Evolutionary conservation across 2,329 filamentous ascomycete genomes (phyloP), one percentile per base, ranked within the genome.

Genomic region (Penicillium sp.): DNA sequence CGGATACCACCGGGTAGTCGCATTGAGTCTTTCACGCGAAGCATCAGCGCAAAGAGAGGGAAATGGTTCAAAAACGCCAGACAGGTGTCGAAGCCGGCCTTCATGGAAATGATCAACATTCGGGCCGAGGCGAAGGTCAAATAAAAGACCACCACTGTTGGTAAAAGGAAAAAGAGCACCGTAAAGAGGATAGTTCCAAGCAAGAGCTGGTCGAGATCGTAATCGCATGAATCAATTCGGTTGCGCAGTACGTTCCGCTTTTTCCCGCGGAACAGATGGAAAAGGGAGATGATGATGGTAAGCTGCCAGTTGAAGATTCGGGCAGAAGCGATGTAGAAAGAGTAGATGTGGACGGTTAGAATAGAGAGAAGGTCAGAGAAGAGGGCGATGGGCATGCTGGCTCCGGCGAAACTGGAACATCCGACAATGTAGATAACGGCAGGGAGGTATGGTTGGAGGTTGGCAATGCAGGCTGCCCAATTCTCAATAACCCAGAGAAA

Each of bases 401-500:
- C 93, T 8, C 93, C 93, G 2, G 88, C 91, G 67, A 98, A 97
- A 61, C 89, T 89, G 5, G 90, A 94, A 61, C 94, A 89, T 32
- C 93, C 93, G 53, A 98, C 88, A 59, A 96, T 83, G 75, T 88
- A 93, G 57, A 98, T 87, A 49, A 98, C 79, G 49, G 82, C 80
- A 9, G 90, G 89, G n/a, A 98, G 74, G 31, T 84, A 77, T 1
- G 93, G 91, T 43, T 85, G 81, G 10, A 97, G 73, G 28, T 85
- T 78, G 47, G 81, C 78, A 62, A 96, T 87, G 61, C 85, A 93
- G 58, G 78, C 85, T 85, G 88, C 87, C 93, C 93, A 98, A 65
- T 96, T 94, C 56, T 96, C 90, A 55, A 98, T 97, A 39, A 98
- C 93, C 93, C 93, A 98, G 2, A 97, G 75, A 63, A 98, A 98